Evolutionary conservation across 2,329 filamentous ascomycete genomes (phyloP).

Genomic region (Pseudogymnoascus sp.): DNA sequence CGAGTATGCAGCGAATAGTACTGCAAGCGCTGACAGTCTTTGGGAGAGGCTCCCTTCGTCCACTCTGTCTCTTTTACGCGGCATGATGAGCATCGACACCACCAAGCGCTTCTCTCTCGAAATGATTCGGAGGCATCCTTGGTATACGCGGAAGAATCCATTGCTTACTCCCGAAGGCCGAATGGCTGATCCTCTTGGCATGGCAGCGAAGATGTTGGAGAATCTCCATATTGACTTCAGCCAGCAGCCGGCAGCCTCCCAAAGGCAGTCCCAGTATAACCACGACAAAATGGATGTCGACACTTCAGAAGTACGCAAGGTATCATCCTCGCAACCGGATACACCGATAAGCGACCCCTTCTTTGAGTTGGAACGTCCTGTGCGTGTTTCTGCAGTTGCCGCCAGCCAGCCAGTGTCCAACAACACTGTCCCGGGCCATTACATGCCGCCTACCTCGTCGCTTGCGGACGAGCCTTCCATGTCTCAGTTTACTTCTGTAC

Average conservation of each 20-base stretch:
- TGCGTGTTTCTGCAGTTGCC: slow-evolving; percentile 39
- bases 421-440: neutral
- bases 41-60: slow-evolving; percentile 73
- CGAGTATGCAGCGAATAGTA: slow-evolving; percentile 74
- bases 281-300: slow-evolving; percentile 67
- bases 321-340: slow-evolving; percentile 83
- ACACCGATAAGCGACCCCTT: slow-evolving; percentile 64
- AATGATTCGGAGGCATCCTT: slow-evolving; percentile 83
- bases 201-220: slow-evolving; percentile 95
- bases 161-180: slow-evolving; percentile 68
- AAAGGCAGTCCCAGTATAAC: slow-evolving; percentile 23
- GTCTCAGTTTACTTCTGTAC: slow-evolving; percentile 75
- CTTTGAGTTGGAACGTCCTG: slow-evolving; percentile 83
- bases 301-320: slow-evolving; percentile 37
- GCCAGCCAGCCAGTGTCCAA: slow-evolving; percentile 39
- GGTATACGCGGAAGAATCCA: slow-evolving; percentile 80
- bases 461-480: slow-evolving; percentile 81
- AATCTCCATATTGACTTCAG: slow-evolving; percentile 83
- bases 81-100: slow-evolving; percentile 83
- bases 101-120: slow-evolving; percentile 73
- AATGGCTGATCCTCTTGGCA: slow-evolving; percentile 67
- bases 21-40: slow-evolving; percentile 75
- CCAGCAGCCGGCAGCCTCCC: slow-evolving; percentile 46
- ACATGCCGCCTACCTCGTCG: slow-evolving; percentile 32
- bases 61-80: slow-evolving; percentile 74